Base-by-base conservation (phyloP, 1,284 basidiomycete genomes). In the Cutaneotrichosporon mucoides region DNA sequence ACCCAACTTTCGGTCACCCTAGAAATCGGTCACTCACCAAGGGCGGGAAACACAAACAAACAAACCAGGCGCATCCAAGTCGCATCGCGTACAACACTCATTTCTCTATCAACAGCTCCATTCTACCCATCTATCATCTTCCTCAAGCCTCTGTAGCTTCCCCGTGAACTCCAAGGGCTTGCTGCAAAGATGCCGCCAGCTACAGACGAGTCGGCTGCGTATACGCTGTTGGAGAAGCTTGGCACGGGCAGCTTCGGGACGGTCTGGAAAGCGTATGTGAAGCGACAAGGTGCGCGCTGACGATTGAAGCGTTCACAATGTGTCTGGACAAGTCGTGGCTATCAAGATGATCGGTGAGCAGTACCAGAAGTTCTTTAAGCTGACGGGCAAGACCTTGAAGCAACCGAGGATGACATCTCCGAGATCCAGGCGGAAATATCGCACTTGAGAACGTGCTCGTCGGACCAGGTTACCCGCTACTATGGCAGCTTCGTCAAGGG, bases 361-460 rank as follows among this genome's bases (percentile, higher is more conserved):
- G 13, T 34, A 7, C 47, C 35, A 9, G 1, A 15, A 10, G 37
- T n/a, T 10, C 10, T 7, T 24, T 24, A 24, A 24, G 44, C 47
- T 57, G 33, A 57, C 51, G 1, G 13, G 8, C 46, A 12, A 77
- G 80, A 82, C 66, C 76, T 83, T 50, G 82, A 82, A 64, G 78
- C 80, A 75, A 89, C 92, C 13, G 91, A 94, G 76, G 92, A 96
- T 75, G 93, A 96, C 74, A 96, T 97, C 67, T 86, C 88, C 5
- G 93, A 97, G 78, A 99, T 99, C 56, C 96, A 99, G 74, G 91
- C 93, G 74, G 95, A 99, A 79, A 98, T 99, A 66, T 88, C 92
- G 11, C 95, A 91, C 75, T 83, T 99, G 37, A 91, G 94, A 0
- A 91, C 92, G 69, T 96, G 92, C 80, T 92, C 94, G 73, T 96